Conservation (phyloP, 306 rosid genomes). For the Sindora glabra region DNA sequence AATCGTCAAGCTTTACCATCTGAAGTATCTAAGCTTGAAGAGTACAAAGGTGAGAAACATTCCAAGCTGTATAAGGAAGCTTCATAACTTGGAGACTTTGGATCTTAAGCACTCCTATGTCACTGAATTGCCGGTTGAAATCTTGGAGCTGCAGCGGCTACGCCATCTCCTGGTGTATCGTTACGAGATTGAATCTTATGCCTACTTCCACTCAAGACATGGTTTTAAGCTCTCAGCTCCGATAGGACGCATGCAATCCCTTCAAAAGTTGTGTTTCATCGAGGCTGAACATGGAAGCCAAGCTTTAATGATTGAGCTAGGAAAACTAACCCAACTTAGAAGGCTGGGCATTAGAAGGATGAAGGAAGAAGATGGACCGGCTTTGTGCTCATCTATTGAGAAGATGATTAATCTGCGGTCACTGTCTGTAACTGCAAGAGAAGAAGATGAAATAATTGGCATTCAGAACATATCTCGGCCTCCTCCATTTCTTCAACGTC, state of each 20-base stretch:
- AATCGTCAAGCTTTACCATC: constrained; percentile 29
- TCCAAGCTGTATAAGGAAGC: constrained; percentile 40
- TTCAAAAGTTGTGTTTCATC: constrained; percentile 48
- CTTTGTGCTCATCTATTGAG: constrained; percentile 36
- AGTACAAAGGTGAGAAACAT: constrained; percentile 36
- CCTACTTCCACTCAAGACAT: constrained; percentile 25
- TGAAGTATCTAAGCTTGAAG: constrained; percentile 44
- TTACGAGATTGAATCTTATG: constrained; percentile 35
- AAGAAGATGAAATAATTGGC: constrained; percentile 32
- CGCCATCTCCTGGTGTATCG: constrained; percentile 51
- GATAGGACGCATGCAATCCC: constrained; percentile 34
- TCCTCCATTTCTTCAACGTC: constrained; percentile 29
- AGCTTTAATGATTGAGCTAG: constrained; percentile 29
- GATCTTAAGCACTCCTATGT: constrained; percentile 43
- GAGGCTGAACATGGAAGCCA: constrained; percentile 34
- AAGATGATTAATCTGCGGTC: constrained; percentile 35
- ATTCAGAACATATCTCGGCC: constrained; percentile 33
- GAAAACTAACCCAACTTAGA: constrained; percentile 38
- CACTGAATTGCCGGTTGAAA: constrained; percentile 47
- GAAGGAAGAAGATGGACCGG: constrained; percentile 33
- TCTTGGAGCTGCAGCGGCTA: constrained; percentile 35
- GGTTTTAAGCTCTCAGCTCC: constrained; percentile 34
- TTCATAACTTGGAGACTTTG: constrained; percentile 36
- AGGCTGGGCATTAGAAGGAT: constrained; percentile 34
- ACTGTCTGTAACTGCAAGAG: constrained; percentile 23